phyloP scores from a whole-genome alignment of 257 asterid species.

The Nicotiana otophora region DNA sequence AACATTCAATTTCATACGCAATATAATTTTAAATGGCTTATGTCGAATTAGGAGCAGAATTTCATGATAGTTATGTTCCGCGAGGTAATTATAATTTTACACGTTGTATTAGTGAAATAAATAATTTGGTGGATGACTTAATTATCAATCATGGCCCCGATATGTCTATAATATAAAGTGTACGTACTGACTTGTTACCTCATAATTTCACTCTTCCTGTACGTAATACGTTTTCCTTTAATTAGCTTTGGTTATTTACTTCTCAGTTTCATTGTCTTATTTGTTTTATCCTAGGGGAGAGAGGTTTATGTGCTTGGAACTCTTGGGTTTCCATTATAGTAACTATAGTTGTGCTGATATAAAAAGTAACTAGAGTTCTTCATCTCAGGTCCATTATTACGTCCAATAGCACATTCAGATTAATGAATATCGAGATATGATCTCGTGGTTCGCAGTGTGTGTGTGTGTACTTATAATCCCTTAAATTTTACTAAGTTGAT shows the following conservation, averaged over 20 bases:
- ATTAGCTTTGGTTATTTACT: background rate
- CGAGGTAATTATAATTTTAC: background rate
- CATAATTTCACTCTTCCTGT: background rate
- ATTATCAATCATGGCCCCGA: background rate
- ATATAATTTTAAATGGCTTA: background rate
- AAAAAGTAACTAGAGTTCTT: background rate
- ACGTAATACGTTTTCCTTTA: background rate
- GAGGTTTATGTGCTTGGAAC: background rate
- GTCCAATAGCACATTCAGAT: slow-evolving; percentile 79
- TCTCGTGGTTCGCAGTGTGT: slow-evolving; percentile 32
- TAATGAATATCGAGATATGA: slow-evolving; percentile 57
- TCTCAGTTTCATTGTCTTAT: background rate
- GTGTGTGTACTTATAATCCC: background rate
- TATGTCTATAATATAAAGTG: too few relatives aligned
- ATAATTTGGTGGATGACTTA: background rate
- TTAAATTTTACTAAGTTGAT: background rate
- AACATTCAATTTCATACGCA: background rate
- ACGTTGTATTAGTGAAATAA: background rate
- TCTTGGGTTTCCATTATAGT: background rate
- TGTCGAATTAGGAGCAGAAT: background rate
- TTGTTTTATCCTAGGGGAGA: background rate
- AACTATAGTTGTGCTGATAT: background rate
- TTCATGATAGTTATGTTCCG: background rate
- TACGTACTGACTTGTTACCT: too few relatives aligned
- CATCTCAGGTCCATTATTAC: slow-evolving; percentile 60